A percentile compares a stretch with the other conserved stretches of the same genome.
Evolutionary conservation across 1,284 basidiomycete species (phyloP).

Genomic region (Ustilago tritici): DNA sequence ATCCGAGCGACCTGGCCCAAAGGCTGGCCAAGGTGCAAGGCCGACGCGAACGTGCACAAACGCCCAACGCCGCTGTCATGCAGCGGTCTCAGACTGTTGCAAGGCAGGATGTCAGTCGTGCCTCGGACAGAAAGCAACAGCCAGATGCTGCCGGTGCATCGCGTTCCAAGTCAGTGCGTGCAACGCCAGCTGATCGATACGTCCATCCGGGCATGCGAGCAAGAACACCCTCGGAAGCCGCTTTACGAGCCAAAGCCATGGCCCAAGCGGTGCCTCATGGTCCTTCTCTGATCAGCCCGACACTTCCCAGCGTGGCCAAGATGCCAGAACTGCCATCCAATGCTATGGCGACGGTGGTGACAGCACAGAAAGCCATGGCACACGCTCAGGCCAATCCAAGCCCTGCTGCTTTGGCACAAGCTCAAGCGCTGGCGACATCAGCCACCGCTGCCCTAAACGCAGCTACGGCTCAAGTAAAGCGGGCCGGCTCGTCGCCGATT

Average conservation of each 20-base stretch:
- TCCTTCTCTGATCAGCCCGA: conserved; percentile 21
- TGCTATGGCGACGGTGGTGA: conserved; percentile 37
- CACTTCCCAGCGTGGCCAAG: conserved; percentile 14
- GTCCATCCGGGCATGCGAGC: conserved; percentile 41
- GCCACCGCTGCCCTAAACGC: conserved; percentile 45
- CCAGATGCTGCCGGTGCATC: conserved; percentile 14
- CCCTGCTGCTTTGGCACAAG: conserved; percentile 40
- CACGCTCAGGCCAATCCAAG: conserved; percentile 42
- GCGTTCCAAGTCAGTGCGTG: conserved; percentile 43
- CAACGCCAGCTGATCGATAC: conserved; percentile 27
- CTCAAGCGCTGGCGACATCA: conserved; percentile 42
- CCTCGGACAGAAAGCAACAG: conserved; percentile 11
- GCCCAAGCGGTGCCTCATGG: conserved; percentile 32
- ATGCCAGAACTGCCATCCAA: conserved; percentile 43
- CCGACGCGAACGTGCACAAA: conserved; percentile 27
- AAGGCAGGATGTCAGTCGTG: conserved; percentile 23
- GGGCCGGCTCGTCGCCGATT: conserved; percentile 25
- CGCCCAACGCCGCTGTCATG: conserved; percentile 26
- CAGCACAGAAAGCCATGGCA: conserved; percentile 48
- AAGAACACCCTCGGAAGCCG: conserved; percentile 47
- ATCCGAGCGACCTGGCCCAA: conserved; percentile 39
- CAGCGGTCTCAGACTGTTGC: conserved; percentile 45
- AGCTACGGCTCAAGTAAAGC: conserved; percentile 39
- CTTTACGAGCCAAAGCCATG: conserved; percentile 44
- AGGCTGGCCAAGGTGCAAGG: conserved; percentile 38